Conservation (phyloP, 257 asterid genomes). For the Solanum microdontum region DNA sequence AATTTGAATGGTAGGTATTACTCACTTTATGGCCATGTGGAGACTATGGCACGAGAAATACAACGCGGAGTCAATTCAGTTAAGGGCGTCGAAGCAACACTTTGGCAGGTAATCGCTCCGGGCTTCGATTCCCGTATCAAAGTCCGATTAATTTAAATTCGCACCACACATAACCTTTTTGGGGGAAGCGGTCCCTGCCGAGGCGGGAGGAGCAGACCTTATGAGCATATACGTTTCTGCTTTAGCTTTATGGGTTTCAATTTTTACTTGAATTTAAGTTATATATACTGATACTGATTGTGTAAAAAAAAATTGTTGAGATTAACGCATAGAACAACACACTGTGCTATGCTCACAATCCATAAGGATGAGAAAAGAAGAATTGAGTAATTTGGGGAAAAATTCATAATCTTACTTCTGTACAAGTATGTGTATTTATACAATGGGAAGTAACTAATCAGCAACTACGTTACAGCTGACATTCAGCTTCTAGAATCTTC, state of each 20-base stretch:
- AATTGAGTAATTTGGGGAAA: too few species aligned
- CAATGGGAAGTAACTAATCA: too few species aligned
- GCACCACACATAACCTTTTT: accelerated
- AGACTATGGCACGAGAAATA: conserved; percentile 70
- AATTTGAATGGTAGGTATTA: conserved; percentile 37
- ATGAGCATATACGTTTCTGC: neutral
- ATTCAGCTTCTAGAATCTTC: too few species aligned
- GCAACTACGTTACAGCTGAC: too few species aligned
- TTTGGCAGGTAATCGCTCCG: conserved; percentile 49
- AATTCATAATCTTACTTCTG: too few species aligned
- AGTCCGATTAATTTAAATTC: neutral
- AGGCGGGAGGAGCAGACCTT: neutral
- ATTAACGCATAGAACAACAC: too few species aligned
- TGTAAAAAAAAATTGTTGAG: too few species aligned
- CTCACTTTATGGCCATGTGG: conserved; percentile 84
- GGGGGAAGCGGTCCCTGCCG: neutral
- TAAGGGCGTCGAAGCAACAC: conserved; percentile 73
- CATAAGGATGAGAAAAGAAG: too few species aligned
- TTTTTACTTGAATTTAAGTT: neutral
- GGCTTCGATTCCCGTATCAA: accelerated
- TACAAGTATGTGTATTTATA: too few species aligned
- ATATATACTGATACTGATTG: neutral
- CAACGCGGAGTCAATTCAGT: conserved; percentile 68
- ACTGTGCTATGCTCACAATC: too few species aligned
- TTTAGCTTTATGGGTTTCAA: neutral